Conservation (phyloP, 148 eudicot genomes). For the Simmondsia chinensis region DNA sequence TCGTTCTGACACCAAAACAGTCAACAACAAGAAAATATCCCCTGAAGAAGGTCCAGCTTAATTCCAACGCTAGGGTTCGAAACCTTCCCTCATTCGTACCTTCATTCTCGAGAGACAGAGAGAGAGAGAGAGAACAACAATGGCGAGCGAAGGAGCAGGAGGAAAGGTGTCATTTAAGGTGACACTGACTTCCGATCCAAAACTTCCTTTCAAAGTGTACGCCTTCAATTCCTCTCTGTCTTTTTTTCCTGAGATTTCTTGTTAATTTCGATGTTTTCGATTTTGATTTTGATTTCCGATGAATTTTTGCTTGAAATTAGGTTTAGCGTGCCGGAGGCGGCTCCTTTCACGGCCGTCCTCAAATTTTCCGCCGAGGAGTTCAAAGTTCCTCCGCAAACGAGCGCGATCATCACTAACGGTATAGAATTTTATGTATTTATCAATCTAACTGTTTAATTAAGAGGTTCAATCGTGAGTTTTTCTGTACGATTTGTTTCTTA, state of each 20-base stretch:
- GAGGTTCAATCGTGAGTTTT: too few species aligned
- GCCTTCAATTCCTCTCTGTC: not conserved
- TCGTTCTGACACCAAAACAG: too few species aligned
- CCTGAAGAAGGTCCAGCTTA: too few species aligned
- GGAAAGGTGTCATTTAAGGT: constrained; percentile 97
- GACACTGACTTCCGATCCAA: constrained; percentile 87
- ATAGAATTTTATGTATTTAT: too few species aligned
- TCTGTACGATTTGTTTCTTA: too few species aligned
- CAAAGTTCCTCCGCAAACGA: constrained; percentile 97
- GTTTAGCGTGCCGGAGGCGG: constrained; percentile 94
- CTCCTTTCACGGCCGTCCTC: constrained; percentile 91
- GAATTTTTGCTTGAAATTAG: constrained; percentile 26
- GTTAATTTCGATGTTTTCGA: not conserved
- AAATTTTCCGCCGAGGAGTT: constrained; percentile 99
- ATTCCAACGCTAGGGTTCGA: too few species aligned
- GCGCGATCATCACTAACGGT: constrained; percentile 97
- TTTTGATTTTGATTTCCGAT: not conserved
- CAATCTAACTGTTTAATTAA: too few species aligned
- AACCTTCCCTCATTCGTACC: too few species aligned
- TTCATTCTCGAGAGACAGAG: not conserved
- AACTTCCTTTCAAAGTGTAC: constrained; percentile 95
- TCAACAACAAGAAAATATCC: too few species aligned
- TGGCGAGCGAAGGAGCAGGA: constrained; percentile 59
- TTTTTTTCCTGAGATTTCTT: not conserved
- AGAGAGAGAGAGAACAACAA: constrained; percentile 2